Conservation (phyloP, 768 basidiomycete species). For the Tulasnella sp. region DNA sequence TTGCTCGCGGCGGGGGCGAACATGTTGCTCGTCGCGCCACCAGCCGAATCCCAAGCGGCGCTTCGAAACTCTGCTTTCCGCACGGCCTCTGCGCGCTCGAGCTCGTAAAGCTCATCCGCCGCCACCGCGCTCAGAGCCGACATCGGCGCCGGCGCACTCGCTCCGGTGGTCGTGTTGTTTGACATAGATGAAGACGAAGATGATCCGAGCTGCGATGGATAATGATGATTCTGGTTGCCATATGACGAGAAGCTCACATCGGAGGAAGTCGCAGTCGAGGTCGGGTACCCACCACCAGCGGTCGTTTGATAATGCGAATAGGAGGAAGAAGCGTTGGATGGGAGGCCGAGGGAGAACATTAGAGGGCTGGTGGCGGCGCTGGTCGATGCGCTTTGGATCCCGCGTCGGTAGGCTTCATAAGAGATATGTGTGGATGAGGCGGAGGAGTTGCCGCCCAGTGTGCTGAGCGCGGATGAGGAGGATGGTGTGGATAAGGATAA, state of each 20-base stretch:
- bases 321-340: neutral
- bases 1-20: neutral
- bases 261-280: constrained; percentile 1
- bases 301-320: neutral
- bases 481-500: constrained; percentile 9
- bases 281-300: constrained; percentile 1
- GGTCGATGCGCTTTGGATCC: constrained; percentile 10
- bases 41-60: constrained; percentile 20
- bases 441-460: neutral
- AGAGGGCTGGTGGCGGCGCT: constrained; percentile 11
- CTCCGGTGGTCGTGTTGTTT: constrained; percentile 20
- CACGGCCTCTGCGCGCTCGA: constrained; percentile 76
- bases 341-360: constrained; percentile 8
- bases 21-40: neutral
- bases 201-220: neutral
- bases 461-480: constrained; percentile 7
- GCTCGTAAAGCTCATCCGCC: constrained; percentile 78
- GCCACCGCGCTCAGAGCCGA: constrained; percentile 61
- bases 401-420: constrained; percentile 14
- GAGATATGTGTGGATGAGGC: constrained; percentile 19
- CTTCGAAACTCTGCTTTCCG: constrained; percentile 61
- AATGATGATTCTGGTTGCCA: constrained; percentile 21
- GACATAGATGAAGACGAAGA: constrained; percentile 17
- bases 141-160: constrained; percentile 37
- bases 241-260: constrained; percentile 22